Conservation (phyloP, 2,329 filamentous ascomycete species). For the Fusarium succisae region DNA sequence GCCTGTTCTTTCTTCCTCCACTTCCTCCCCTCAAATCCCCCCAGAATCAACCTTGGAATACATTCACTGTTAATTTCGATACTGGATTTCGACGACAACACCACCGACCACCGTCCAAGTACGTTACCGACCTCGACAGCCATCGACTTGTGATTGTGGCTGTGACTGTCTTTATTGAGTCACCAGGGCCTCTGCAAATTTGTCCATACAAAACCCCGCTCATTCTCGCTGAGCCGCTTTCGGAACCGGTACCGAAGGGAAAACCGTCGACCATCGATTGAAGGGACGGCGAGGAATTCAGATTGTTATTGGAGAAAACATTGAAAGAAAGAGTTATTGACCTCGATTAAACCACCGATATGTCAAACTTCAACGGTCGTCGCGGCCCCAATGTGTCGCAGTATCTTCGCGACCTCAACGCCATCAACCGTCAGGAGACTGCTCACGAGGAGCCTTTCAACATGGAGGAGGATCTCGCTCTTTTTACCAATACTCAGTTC, state of each 20-base stretch:
- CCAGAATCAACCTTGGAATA: conserved; percentile 27
- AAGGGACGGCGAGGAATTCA: conserved; percentile 17
- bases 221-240: conserved; percentile 25
- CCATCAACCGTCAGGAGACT: conserved; percentile 68
- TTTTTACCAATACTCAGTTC: conserved; percentile 86
- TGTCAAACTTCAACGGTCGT: conserved; percentile 80
- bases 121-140: background rate
- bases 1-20: conserved; percentile 40
- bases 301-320: background rate
- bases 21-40: conserved; percentile 32
- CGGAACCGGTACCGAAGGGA: background rate
- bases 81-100: conserved; percentile 11
- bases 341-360: conserved; percentile 47
- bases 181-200: conserved; percentile 29
- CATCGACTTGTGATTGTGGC: conserved; percentile 2
- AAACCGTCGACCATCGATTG: conserved; percentile 6
- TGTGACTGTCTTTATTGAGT: conserved; percentile 11
- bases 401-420: conserved; percentile 88
- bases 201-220: conserved; percentile 43
- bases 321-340: background rate
- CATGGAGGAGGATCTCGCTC: conserved; percentile 76
- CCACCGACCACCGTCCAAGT: conserved; percentile 9
- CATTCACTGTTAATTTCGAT: conserved; percentile 5
- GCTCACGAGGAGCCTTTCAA: conserved; percentile 67
- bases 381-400: conserved; percentile 88